phyloP scores from a whole-genome alignment of 2,329 filamentous ascomycete genomes.

The Colletotrichum plurivorum region DNA sequence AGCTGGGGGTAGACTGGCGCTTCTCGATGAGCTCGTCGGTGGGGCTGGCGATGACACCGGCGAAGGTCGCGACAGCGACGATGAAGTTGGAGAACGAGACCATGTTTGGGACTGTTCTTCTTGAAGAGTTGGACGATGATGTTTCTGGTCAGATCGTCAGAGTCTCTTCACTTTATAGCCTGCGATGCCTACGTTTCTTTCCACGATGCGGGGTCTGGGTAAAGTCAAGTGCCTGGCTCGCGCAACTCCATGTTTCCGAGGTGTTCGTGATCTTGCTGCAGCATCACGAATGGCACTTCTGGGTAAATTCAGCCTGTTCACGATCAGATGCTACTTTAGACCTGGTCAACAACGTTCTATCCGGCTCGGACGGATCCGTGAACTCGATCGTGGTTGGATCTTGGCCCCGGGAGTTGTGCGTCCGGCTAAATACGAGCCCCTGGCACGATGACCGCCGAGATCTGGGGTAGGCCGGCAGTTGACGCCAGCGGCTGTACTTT shows the following conservation, averaged over 20 bases:
- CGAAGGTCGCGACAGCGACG: background rate
- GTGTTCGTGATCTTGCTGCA: background rate
- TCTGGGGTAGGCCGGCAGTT: background rate
- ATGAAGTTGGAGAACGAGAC: conserved; percentile 10
- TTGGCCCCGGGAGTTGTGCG: background rate
- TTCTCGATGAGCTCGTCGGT: conserved; percentile 11
- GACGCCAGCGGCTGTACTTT: background rate
- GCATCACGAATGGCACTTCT: background rate
- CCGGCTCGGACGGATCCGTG: background rate
- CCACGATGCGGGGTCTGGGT: background rate
- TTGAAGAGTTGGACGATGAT: background rate
- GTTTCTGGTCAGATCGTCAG: too few relatives aligned
- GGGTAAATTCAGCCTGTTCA: background rate
- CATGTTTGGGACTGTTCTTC: background rate
- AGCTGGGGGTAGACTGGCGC: conserved; percentile 46
- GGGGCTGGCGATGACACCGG: conserved; percentile 1
- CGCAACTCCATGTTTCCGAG: background rate
- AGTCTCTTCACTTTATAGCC: background rate
- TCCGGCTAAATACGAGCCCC: conserved; percentile 4
- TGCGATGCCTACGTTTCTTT: background rate
- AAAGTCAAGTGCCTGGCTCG: background rate
- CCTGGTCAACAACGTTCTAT: background rate
- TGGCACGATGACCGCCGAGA: background rate
- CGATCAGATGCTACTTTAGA: background rate
- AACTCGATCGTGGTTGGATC: background rate